phyloP scores from a whole-genome alignment of 495 filamentous ascomycete genomes.

The Aspergillus taichungensis region DNA sequence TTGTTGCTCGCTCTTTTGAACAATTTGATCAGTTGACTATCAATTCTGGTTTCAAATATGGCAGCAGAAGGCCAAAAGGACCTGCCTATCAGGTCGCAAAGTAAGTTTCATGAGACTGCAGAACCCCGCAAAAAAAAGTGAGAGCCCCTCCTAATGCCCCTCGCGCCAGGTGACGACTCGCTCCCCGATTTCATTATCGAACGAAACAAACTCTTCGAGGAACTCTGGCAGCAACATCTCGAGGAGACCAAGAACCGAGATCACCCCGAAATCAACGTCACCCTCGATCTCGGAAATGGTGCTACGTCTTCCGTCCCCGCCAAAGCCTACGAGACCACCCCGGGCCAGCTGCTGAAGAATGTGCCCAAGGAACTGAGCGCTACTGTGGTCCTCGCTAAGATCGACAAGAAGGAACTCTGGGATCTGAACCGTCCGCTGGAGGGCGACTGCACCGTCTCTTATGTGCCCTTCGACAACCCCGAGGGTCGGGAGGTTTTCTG shows the following conservation, averaged over 20 bases:
- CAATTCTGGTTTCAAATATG: constrained; percentile 17
- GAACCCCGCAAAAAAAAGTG: constrained; percentile 12
- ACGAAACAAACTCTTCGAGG: constrained; percentile 79
- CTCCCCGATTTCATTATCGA: constrained; percentile 72
- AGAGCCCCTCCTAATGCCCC: constrained; percentile 21
- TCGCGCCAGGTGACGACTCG: constrained; percentile 30
- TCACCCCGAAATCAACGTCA: constrained; percentile 42
- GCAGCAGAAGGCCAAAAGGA: constrained; percentile 34
- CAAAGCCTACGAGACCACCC: constrained; percentile 47
- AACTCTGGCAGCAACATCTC: constrained; percentile 73
- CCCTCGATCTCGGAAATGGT: constrained; percentile 40
- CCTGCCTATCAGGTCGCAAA: constrained; percentile 26
- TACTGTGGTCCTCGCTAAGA: constrained; percentile 63
- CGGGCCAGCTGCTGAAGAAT: constrained; percentile 43
- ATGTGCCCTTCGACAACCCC: constrained; percentile 76
- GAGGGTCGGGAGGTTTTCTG: constrained; percentile 82
- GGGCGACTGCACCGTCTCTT: constrained; percentile 58
- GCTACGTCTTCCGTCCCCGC: constrained; percentile 33
- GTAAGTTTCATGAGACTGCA: too few relatives aligned
- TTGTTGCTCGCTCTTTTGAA: constrained; percentile 11
- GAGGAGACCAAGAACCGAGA: constrained; percentile 49
- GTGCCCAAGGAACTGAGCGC: constrained; percentile 43
- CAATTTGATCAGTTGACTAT: background rate
- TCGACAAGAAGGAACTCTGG: constrained; percentile 78
- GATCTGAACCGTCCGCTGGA: constrained; percentile 88